Conservation (phyloP, 169 alveolate species). For the Eimeria necatrix region DNA sequence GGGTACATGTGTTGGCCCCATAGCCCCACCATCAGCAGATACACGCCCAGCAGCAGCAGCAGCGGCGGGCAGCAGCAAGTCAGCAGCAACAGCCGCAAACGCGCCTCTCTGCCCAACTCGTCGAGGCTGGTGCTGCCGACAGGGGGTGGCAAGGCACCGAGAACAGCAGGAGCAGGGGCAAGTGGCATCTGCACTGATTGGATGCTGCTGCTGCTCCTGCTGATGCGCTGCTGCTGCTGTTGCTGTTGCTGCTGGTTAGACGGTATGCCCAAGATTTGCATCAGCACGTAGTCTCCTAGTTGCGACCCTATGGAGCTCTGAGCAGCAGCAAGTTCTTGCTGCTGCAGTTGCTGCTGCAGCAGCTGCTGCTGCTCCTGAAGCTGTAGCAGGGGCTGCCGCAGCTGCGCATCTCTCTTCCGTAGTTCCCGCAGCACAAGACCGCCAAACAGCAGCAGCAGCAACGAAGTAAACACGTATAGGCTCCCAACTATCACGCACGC, state of each 20-base stretch:
- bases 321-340: not conserved
- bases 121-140: not conserved
- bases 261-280: not conserved
- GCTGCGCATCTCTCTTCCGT: slow-evolving; percentile 1
- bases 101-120: not conserved
- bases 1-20: not conserved
- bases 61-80: slow-evolving; percentile 10
- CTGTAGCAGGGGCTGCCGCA: slow-evolving; percentile 15
- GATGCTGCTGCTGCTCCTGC: slow-evolving; percentile 3
- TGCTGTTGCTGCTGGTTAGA: not conserved
- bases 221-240: not conserved
- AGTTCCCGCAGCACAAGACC: slow-evolving; percentile 26
- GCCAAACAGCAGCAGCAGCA: not conserved
- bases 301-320: not conserved
- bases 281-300: not conserved
- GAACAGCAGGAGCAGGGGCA: not conserved
- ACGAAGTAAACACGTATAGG: not conserved
- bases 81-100: slow-evolving; percentile 1
- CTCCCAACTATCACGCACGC: not conserved
- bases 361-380: slow-evolving; percentile 29
- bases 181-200: not conserved
- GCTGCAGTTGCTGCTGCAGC: slow-evolving; percentile 17
- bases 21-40: not conserved
- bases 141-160: not conserved
- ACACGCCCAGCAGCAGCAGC: slow-evolving; percentile 7